Conservation (phyloP, 352 stramenopile species). For the Globisporangium radiosum region DNA sequence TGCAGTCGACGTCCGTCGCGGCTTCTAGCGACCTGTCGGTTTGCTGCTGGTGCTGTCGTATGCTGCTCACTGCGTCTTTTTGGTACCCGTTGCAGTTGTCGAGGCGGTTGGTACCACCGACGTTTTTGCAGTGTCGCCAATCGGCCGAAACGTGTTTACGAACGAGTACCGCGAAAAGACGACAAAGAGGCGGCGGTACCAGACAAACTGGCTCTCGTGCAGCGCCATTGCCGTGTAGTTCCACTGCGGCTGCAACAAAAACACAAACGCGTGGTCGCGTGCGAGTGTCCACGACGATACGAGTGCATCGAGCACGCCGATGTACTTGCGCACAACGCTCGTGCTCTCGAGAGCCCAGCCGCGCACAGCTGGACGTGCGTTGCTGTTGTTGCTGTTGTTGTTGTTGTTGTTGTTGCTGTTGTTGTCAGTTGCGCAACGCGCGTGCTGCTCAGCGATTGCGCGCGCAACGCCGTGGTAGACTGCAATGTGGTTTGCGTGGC, state of each 20-base stretch:
- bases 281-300: constrained; percentile 31
- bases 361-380: constrained; percentile 13
- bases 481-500: constrained; percentile 91
- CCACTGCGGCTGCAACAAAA: constrained; percentile 49
- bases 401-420: neutral
- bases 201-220: constrained; percentile 94
- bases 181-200: constrained; percentile 96
- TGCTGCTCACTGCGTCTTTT: constrained; percentile 24
- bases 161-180: constrained; percentile 94
- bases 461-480: constrained; percentile 51
- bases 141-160: constrained; percentile 82
- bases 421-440: constrained; percentile 19
- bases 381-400: neutral
- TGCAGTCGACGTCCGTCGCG: constrained; percentile 35
- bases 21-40: constrained; percentile 20
- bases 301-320: constrained; percentile 65
- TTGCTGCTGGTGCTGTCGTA: no score
- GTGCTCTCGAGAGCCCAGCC: constrained; percentile 71
- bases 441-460: constrained; percentile 35
- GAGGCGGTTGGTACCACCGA: neutral
- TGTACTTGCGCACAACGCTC: constrained; percentile 84
- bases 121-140: constrained; percentile 6
- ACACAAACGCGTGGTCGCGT: constrained; percentile 39
- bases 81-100: constrained; percentile 1
- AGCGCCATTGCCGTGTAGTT: constrained; percentile 91